Conservation (phyloP, 2,329 filamentous ascomycete genomes). For the Magnaporthiopsis incrustans region DNA sequence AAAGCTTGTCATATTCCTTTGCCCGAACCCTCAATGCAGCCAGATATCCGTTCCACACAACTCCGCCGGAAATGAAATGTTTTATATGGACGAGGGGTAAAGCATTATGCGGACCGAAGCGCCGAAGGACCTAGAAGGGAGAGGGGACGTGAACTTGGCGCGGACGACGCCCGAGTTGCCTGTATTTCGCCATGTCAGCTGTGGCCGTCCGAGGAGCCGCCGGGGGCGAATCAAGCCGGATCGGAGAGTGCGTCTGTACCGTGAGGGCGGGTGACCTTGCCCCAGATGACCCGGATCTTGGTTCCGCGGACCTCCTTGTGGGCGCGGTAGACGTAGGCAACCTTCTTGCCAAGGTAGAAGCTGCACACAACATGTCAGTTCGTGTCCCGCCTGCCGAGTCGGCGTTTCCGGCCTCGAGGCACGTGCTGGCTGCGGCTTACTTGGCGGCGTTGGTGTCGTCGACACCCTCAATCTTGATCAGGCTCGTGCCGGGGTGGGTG, state of each 20-base stretch:
- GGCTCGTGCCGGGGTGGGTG: slow-evolving; percentile 81
- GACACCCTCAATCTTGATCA: slow-evolving; percentile 99
- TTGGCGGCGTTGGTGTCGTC: slow-evolving; percentile 82
- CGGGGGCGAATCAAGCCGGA: not conserved
- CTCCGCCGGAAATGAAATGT: slow-evolving; percentile 30
- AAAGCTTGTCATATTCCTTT: slow-evolving; percentile 7
- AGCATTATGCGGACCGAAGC: slow-evolving; percentile 95
- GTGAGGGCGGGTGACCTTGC: slow-evolving; percentile 20
- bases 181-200: slow-evolving; percentile 25
- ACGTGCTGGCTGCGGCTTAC: slow-evolving; percentile 41
- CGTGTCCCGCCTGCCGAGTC: not conserved
- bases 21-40: slow-evolving; percentile 16
- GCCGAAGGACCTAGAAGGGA: slow-evolving; percentile 94
- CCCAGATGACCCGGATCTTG: slow-evolving; percentile 74
- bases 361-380: slow-evolving; percentile 23
- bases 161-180: slow-evolving; percentile 97
- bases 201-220: not conserved
- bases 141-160: slow-evolving; percentile 93
- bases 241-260: slow-evolving; percentile 8
- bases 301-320: slow-evolving; percentile 91
- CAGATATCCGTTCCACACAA: slow-evolving; percentile 17
- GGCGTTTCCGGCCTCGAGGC: not conserved
- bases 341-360: slow-evolving; percentile 98
- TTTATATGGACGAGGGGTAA: slow-evolving; percentile 97
- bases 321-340: slow-evolving; percentile 97